phyloP scores from a whole-genome alignment of 768 basidiomycete species.

The Saitozyma podzolica region DNA sequence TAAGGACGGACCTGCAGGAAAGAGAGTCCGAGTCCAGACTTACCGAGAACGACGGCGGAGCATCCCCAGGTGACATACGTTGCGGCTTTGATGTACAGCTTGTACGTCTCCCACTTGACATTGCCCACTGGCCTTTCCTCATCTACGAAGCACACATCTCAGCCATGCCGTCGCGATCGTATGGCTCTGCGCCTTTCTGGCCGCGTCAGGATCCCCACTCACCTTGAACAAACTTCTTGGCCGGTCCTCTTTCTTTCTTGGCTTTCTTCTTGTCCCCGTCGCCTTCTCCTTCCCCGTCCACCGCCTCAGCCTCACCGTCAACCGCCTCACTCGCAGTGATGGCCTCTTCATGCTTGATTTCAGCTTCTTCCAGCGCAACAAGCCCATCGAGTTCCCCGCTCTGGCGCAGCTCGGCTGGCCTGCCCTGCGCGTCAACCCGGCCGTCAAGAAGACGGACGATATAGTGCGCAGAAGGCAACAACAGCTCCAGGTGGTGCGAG shows the following conservation, averaged over 20 bases:
- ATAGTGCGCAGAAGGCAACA: slow-evolving; percentile 71
- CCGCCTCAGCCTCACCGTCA: slow-evolving; percentile 40
- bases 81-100: slow-evolving; percentile 54
- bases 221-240: slow-evolving; percentile 42
- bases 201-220: slow-evolving; percentile 3
- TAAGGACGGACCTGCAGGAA: slow-evolving; percentile 14
- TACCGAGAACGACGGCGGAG: slow-evolving; percentile 59
- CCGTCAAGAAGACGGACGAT: slow-evolving; percentile 79
- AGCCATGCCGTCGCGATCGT: background rate
- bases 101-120: slow-evolving; percentile 72
- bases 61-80: slow-evolving; percentile 46
- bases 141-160: slow-evolving; percentile 10
- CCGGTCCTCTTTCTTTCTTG: slow-evolving; percentile 38
- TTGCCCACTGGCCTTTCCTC: slow-evolving; percentile 70
- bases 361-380: slow-evolving; percentile 56
- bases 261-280: slow-evolving; percentile 38
- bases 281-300: slow-evolving; percentile 29
- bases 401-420: slow-evolving; percentile 64
- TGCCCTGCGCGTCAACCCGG: slow-evolving; percentile 73
- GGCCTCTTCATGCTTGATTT: slow-evolving; percentile 45
- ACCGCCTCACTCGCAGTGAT: slow-evolving; percentile 25
- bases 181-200: background rate
- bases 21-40: slow-evolving; percentile 58
- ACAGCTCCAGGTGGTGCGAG: slow-evolving; percentile 80
- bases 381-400: slow-evolving; percentile 67